Evolutionary conservation across 202 grass and related monocot species (phyloP).

Genomic region (Panicum virgatum): DNA sequence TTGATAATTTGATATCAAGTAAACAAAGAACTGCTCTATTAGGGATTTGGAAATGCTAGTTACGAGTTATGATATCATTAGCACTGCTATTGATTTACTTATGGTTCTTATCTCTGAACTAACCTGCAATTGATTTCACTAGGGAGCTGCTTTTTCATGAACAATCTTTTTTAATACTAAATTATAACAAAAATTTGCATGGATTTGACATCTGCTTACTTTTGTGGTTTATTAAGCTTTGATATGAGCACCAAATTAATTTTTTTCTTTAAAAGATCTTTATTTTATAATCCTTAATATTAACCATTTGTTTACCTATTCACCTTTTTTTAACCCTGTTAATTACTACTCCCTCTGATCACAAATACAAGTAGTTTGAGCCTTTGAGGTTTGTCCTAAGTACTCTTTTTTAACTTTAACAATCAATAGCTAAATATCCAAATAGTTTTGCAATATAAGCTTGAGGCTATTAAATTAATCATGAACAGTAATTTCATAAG

Average conservation of each 20-base stretch:
- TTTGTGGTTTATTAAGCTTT: slow-evolving; percentile 25
- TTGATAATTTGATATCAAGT: not conserved
- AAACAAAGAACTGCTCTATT: not conserved
- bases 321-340: not conserved
- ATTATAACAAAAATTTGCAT: not conserved
- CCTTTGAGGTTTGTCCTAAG: not conserved
- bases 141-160: not conserved
- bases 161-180: not conserved
- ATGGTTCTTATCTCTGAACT: not conserved
- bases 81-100: not conserved
- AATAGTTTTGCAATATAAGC: not conserved
- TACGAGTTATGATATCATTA: not conserved
- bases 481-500: not conserved
- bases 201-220: not conserved
- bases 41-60: slow-evolving; percentile 5
- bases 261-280: slow-evolving; percentile 11
- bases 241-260: not conserved
- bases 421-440: not conserved
- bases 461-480: not conserved
- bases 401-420: not conserved
- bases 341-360: not conserved
- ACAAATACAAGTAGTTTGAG: not conserved
- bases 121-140: not conserved
- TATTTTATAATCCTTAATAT: not conserved
- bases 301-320: not conserved